Evolutionary conservation across 2,329 filamentous ascomycete species (phyloP), one percentile per base, ranked within the genome.

Genomic region (Epichloe glyceriae): DNA sequence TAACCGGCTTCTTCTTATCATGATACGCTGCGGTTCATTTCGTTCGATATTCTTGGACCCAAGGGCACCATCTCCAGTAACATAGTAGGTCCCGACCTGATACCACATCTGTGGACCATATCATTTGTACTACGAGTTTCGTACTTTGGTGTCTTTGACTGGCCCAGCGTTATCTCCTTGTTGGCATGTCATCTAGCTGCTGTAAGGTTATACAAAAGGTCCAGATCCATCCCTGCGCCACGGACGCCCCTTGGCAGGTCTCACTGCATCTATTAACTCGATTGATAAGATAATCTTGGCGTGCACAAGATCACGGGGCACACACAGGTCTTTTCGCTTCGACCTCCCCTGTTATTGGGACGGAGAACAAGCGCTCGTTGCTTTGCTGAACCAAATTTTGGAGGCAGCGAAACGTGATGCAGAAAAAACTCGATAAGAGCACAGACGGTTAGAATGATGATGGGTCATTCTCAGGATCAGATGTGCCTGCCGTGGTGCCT

Each of bases 261-360:
- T 52, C 50, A 46, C 50, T 42, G 43, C 44, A 39, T 19, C 44
- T 7, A 30, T 30, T 20, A 41, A 33, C 2, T 37, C 17, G 52
- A 53, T 53, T 53, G 52, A 53, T 53, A 53, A 53, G 52, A 53
- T 53, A 49, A 51, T 47, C 42, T 30, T 11, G 20, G n/a, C 19
- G 22, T 45, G 35, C 35, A 38, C 5, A 17, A 11, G 15, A 26
- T 20, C 45, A 46, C n/a, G 33, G 45, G 45, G 17, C 19, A 15
- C 19, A 14, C n/a, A 38, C n/a, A 17, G 5, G 22, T 40, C 14
- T 11, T 30, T 12, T 3, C 22, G 34, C 10, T 26, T 40, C 35
- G 22, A 14, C 10, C n/a, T 41, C 6, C 19, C 19, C 15, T 11
- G 2, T 11, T 19, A 41, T 19, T 41, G n/a, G 3, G 39, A 17